Conservation (phyloP, 148 eudicot species). For the Fagopyrum tataricum region DNA sequence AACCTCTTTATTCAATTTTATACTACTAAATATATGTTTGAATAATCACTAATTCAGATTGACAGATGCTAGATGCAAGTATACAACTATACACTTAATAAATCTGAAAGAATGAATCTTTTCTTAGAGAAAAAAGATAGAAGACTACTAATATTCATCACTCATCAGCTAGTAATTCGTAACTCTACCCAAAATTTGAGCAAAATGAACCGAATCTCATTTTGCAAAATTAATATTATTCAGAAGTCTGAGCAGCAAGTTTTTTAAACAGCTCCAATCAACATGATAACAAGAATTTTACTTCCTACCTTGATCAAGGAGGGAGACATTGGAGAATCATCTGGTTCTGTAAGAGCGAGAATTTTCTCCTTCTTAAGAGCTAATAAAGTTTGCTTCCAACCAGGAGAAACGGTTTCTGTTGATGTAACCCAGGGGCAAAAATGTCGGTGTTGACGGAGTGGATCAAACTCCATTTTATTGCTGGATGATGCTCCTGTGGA, state of each 20-base stretch:
- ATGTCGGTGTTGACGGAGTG: conserved; percentile 73
- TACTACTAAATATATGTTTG: not conserved
- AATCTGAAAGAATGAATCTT: not conserved
- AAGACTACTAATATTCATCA: not conserved
- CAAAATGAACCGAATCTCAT: not conserved
- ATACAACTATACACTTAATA: too few relatives aligned
- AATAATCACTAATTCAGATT: not conserved
- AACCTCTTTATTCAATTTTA: not conserved
- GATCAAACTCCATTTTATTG: conserved; percentile 58
- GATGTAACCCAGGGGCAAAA: conserved; percentile 91
- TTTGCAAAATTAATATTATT: not conserved
- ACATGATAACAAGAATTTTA: conserved; percentile 1
- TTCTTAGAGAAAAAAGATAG: not conserved
- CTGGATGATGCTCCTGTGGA: conserved; percentile 17
- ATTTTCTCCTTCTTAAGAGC: conserved; percentile 73
- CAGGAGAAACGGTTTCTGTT: conserved; percentile 39
- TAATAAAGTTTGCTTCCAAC: conserved; percentile 77
- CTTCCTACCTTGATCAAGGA: conserved; percentile 74
- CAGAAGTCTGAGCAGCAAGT: not conserved
- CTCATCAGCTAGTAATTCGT: not conserved
- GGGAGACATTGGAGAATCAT: conserved; percentile 40
- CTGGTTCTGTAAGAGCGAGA: conserved; percentile 34
- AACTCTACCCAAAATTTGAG: not conserved
- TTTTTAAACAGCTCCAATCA: not conserved
- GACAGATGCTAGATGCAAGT: not conserved